Percentiles rank a stretch among this genome's conserved stretches.
Evolutionary conservation across 345 rosid species (phyloP).

Genomic region (Xanthoceras sorbifolium): DNA sequence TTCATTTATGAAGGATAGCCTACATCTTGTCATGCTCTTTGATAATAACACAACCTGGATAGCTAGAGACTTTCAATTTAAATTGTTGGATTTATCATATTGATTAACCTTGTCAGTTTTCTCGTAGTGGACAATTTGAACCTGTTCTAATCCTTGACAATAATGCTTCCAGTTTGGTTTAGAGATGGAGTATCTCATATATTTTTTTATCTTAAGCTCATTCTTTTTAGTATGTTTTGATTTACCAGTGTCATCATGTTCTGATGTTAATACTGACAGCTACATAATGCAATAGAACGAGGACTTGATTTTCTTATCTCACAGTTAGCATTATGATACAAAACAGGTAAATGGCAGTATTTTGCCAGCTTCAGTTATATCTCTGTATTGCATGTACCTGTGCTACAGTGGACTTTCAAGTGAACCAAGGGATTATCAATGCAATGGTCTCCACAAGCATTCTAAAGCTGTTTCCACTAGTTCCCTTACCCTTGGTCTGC

Average conservation of each 20-base stretch:
- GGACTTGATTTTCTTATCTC: background rate
- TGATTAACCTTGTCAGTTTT: background rate
- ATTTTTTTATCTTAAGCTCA: background rate
- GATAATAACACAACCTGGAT: background rate
- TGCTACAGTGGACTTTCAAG: conserved; percentile 97
- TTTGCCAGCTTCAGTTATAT: conserved; percentile 91
- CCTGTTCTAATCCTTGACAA: background rate
- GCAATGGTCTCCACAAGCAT: conserved; percentile 95
- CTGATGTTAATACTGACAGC: background rate
- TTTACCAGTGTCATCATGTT: background rate
- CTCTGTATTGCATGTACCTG: conserved; percentile 91
- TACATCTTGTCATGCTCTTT: background rate
- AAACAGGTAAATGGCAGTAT: conserved; percentile 89
- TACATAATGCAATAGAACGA: background rate
- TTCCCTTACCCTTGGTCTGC: conserved; percentile 78
- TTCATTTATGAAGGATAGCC: background rate
- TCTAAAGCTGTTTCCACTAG: conserved; percentile 91
- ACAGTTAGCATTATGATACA: conserved; percentile 8
- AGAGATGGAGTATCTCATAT: background rate
- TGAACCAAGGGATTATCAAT: conserved; percentile 89
- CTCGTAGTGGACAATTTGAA: background rate
- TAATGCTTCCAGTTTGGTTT: background rate
- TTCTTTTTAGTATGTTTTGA: background rate
- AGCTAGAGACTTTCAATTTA: background rate
- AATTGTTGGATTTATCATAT: background rate